Evolutionary conservation across 2,329 filamentous ascomycete genomes (phyloP), one percentile per base, ranked within the genome.

Genomic region (Akanthomyces uredinophilus): DNA sequence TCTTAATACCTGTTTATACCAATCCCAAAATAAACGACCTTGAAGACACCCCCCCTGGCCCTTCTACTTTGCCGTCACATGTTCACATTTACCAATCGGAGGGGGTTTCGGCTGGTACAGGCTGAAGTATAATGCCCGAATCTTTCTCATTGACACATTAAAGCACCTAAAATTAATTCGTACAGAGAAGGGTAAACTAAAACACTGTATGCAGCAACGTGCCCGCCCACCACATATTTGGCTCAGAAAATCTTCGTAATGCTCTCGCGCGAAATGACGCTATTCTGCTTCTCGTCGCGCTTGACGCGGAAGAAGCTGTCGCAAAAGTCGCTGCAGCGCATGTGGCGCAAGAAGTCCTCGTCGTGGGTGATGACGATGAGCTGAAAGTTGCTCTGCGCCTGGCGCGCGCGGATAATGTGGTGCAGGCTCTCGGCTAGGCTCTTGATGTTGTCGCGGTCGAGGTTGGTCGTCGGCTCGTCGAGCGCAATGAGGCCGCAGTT

Each of bases 351-450:
- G 70, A 99, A 99, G 70, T 96, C 92, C 77, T 98, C 96, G 77
- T 99, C 95, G 80, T 99, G 95, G 5, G 95, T 99, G 74, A 99
- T 99, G 70, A 99, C 91, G 71, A 99, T 95, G 61, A 99, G 85
- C 79, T 99, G 96, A 76, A 99, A 97, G 74, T 99, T 99, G 61
- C 87, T 85, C 81, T 99, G 95, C 65, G 88, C 86, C 73, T 90
- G 86, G 8, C 96, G 87, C 18, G 87, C 79, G 69, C 89, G 84
- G 77, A 99, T 98, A 71, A 99, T 96, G 69, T 88, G 85, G 70
- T 95, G 89, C 69, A 99, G 78, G 52, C 90, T 91, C 73, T 89
- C 83, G 10, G 95, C 95, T 49, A 99, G 83, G 64, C 91, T 91
- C 65, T 89, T 87, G 75, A 98, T 98, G 75, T 99, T 99, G 78